Evolutionary conservation across 2,329 filamentous ascomycete genomes (phyloP).

Genomic region (Aciculosporium take): DNA sequence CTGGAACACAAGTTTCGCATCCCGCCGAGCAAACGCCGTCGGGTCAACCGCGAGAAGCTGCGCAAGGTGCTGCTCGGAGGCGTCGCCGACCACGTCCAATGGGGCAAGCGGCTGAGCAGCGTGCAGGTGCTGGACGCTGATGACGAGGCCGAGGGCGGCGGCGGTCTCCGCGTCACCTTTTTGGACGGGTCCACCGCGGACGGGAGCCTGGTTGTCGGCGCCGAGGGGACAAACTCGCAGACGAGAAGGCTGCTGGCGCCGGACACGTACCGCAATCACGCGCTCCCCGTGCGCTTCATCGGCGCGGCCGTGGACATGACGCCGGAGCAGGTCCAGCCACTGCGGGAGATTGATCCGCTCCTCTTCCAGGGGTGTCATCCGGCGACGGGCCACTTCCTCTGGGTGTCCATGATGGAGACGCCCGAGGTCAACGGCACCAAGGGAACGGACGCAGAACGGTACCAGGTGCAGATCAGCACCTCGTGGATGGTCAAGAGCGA

Average conservation of each 20-base stretch:
- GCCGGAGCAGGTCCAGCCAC: constrained; percentile 21
- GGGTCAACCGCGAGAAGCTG: constrained; percentile 23
- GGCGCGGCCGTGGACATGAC: constrained; percentile 24
- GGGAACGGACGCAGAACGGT: constrained; percentile 18
- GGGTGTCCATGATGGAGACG: constrained; percentile 31
- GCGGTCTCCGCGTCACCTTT: constrained; percentile 15
- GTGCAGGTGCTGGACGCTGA: constrained; percentile 12
- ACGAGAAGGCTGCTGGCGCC: constrained; percentile 21
- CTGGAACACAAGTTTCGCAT: constrained; percentile 24
- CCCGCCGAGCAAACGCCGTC: constrained; percentile 20
- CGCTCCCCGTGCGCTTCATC: constrained; percentile 23
- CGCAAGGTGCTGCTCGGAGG: constrained; percentile 16
- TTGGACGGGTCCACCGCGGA: constrained; percentile 18
- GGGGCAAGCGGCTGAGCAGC: constrained; percentile 18
- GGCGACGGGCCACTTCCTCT: constrained; percentile 33
- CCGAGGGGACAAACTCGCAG: constrained; percentile 24
- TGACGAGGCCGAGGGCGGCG: constrained; percentile 4
- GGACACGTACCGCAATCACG: constrained; percentile 17
- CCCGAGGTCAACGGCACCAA: constrained; percentile 22
- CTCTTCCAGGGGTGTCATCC: constrained; percentile 42
- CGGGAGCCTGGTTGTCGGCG: constrained; percentile 24
- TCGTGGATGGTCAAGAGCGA: constrained; percentile 28
- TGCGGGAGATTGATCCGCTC: constrained; percentile 35
- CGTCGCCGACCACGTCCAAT: constrained; percentile 16
- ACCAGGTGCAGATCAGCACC: constrained; percentile 29